Evolutionary conservation across 257 asterid genomes (phyloP), one percentile per base, ranked within the genome.

Genomic region (Capsicum chinense): DNA sequence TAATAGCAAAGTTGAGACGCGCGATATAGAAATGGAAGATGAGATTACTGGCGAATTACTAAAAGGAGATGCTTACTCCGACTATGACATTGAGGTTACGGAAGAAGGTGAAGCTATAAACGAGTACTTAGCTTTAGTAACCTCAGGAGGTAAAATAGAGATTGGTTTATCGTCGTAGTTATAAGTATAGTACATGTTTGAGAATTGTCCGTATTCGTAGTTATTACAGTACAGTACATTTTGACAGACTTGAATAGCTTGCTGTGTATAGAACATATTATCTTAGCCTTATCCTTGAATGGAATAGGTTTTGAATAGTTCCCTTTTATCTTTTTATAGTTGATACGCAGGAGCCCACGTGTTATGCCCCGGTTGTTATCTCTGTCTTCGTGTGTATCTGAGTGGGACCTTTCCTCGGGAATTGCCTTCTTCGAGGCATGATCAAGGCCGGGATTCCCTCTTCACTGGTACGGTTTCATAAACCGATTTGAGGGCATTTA

Each of bases 91-190:
- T 19, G 95, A 94, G 57, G 92, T 94, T 50, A 87, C 89, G 0
- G 90, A 90, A 87, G 98, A 94, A 93, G 99, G 98, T 59, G 98
- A 96, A 90, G 97, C 98, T 57, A 91, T 96, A 60, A 84, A 79
- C 2, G 94, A 94, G 89, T 96, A 94, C 79, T 64, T 96, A 84
- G 93, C 97, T 85, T 79, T 92, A 86, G 86, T 94, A 7, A 84
- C 42, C 79, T 78, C 26, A 52, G 81, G 81, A 76, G 63, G 26
- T 76, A 76, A 74, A 9, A 44, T 50, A 74, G 44, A 74, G 19
- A 21, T 48, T 12, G 19, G 42, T 50, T 52, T 7, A 48, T 48
- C 60, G 7, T 50, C 80, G 3, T 74, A 74, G 59, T 74, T 48
- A 19, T 10, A 19, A 74, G 60, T 74, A 74, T 17, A n/a, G 17